Conservation (phyloP, 345 rosid species). For the Populus alba region DNA sequence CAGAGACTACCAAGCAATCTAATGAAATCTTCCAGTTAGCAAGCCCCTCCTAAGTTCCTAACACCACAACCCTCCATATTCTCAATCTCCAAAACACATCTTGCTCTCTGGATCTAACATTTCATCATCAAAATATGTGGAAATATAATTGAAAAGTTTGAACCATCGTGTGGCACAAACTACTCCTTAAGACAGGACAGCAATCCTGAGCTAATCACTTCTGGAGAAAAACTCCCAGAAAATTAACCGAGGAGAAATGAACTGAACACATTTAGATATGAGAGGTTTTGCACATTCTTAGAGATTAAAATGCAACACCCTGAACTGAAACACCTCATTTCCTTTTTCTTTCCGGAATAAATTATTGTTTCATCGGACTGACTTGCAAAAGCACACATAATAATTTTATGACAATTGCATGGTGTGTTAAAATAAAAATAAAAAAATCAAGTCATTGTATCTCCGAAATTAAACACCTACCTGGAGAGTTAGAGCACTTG, state of each 20-base stretch:
- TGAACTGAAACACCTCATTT: not conserved
- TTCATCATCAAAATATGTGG: not conserved
- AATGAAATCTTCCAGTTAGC: not conserved
- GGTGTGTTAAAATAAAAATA: not conserved
- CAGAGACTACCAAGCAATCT: not conserved
- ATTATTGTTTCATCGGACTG: not conserved
- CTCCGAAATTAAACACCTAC: conserved; percentile 37
- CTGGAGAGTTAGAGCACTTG: conserved; percentile 97
- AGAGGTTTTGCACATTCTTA: not conserved
- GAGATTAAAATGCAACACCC: not conserved
- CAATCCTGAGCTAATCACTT: not conserved
- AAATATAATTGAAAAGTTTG: not conserved
- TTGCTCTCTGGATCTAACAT: not conserved
- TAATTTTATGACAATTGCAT: not conserved
- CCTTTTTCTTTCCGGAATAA: not conserved
- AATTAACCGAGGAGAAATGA: not conserved
- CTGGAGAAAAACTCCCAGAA: not conserved
- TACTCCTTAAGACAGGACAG: not conserved
- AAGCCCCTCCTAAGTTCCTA: not conserved
- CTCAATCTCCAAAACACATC: not conserved
- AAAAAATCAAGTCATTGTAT: not conserved
- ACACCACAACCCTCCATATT: not conserved
- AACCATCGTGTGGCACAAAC: not conserved
- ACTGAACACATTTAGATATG: not conserved
- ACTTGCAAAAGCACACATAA: not conserved